These are phyloP conservation scores for Aspergillus sp. DNA, from an alignment of 2,329 filamentous ascomycete genomes.

Conservation along the genomic window DNA sequence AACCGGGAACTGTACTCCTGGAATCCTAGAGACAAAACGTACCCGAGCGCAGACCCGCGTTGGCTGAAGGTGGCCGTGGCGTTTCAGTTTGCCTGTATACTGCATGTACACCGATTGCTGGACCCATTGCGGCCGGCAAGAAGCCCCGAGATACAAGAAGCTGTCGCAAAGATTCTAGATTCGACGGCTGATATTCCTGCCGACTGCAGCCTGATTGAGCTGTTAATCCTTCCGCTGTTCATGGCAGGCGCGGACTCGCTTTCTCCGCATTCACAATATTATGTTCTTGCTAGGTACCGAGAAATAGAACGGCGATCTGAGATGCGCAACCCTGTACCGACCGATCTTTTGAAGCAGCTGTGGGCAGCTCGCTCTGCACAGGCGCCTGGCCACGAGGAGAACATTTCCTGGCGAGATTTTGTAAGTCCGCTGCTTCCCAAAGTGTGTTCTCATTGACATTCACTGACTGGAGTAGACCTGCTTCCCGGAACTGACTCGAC, in stretches of 20 bases:
- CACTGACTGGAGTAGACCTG: slow-evolving; percentile 21
- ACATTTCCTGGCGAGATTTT: slow-evolving; percentile 29
- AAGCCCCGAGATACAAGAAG: slow-evolving; percentile 24
- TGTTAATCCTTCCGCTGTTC: slow-evolving; percentile 31
- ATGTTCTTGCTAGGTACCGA: slow-evolving; percentile 26
- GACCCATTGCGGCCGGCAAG: slow-evolving; percentile 22
- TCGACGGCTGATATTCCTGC: slow-evolving; percentile 24
- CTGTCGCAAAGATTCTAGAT: slow-evolving; percentile 27
- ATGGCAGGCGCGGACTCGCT: slow-evolving; percentile 31
- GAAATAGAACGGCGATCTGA: slow-evolving; percentile 29
- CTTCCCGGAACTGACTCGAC: slow-evolving; percentile 19
- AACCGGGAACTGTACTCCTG: slow-evolving; percentile 25
- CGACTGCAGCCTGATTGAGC: slow-evolving; percentile 25
- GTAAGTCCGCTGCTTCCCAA: slow-evolving; percentile 17
- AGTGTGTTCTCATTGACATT: too few relatives aligned
- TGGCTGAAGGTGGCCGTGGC: slow-evolving; percentile 28
- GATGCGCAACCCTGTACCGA: slow-evolving; percentile 23
- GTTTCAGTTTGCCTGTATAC: slow-evolving; percentile 28
- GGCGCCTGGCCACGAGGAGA: slow-evolving; percentile 19
- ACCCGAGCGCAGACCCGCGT: slow-evolving; percentile 23
- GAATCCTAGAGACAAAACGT: slow-evolving; percentile 19
- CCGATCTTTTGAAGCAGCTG: slow-evolving; percentile 24
- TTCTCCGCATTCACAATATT: slow-evolving; percentile 30
- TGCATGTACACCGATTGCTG: slow-evolving; percentile 28
- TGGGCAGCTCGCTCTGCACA: slow-evolving; percentile 27